phyloP scores from a whole-genome alignment of 2,329 filamentous ascomycete species.

The Colletotrichum siamense region DNA sequence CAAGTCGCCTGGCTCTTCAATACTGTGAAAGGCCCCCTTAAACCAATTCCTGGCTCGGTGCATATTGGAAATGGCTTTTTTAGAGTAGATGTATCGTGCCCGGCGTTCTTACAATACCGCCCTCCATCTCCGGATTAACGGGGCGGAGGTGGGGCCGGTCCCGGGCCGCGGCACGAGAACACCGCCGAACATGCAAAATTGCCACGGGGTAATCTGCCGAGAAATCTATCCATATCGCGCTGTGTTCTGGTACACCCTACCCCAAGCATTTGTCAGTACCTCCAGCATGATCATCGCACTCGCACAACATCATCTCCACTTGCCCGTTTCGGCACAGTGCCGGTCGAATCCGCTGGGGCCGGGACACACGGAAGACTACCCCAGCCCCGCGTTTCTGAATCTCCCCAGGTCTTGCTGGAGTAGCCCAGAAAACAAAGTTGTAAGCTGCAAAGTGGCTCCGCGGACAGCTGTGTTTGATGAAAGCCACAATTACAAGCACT shows the following conservation, averaged over 20 bases:
- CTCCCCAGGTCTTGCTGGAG: neutral
- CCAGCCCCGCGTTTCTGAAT: neutral
- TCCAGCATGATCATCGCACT: accelerated
- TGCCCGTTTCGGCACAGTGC: neutral
- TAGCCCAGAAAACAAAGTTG: accelerated
- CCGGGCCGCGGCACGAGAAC: neutral
- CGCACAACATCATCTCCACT: neutral
- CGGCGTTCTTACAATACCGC: neutral
- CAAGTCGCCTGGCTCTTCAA: accelerated
- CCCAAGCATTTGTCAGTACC: neutral
- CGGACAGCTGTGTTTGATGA: too few relatives aligned
- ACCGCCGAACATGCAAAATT: accelerated
- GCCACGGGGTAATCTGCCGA: neutral
- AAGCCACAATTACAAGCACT: accelerated
- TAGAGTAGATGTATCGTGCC: neutral
- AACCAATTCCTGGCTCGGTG: too few relatives aligned
- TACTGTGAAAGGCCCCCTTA: neutral
- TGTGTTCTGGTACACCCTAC: neutral
- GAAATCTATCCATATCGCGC: neutral
- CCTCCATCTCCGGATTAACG: neutral
- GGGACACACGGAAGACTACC: neutral
- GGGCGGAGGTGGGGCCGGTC: neutral
- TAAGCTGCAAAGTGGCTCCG: accelerated
- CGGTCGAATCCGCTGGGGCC: neutral
- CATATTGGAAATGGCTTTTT: neutral